These are phyloP conservation scores for Haplosporangium gracile DNA, from an alignment of 192 early-diverging fungal genomes.

Conservation along the genomic window DNA sequence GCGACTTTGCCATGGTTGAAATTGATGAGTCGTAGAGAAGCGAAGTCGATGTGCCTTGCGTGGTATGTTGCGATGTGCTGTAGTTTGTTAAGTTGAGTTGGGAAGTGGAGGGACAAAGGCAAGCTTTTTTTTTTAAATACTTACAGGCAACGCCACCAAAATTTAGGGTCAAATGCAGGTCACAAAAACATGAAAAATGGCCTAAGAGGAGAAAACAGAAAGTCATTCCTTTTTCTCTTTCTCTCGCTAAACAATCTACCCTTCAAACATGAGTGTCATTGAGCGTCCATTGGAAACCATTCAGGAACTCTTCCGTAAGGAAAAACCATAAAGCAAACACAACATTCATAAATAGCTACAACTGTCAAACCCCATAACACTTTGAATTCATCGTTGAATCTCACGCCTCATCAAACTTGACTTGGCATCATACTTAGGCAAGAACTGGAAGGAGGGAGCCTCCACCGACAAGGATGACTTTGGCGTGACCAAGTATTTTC, in stretches of 20 bases:
- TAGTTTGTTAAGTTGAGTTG: no score
- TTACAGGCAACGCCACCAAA: no score
- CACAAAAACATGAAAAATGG: background rate
- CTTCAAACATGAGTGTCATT: slow-evolving; percentile 24
- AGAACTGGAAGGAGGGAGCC: slow-evolving; percentile 36
- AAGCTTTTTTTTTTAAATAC: no score
- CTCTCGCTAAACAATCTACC: background rate
- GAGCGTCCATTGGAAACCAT: slow-evolving; percentile 34
- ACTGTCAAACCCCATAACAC: no score
- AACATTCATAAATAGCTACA: background rate
- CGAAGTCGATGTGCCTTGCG: background rate
- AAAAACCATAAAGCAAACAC: background rate
- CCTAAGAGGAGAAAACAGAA: background rate
- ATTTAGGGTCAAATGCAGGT: background rate
- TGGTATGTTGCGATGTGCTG: background rate
- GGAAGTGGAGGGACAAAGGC: no score
- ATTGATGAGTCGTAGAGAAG: background rate
- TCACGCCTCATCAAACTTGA: background rate
- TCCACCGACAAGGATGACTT: slow-evolving; percentile 24
- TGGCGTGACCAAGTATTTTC: slow-evolving; percentile 52
- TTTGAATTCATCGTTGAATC: background rate
- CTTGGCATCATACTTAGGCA: slow-evolving; percentile 17
- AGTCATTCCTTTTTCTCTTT: background rate
- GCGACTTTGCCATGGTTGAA: background rate
- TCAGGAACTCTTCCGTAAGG: slow-evolving; percentile 40